Conservation (phyloP, 306 rosid genomes). For the Ammopiptanthus mongolicus region DNA sequence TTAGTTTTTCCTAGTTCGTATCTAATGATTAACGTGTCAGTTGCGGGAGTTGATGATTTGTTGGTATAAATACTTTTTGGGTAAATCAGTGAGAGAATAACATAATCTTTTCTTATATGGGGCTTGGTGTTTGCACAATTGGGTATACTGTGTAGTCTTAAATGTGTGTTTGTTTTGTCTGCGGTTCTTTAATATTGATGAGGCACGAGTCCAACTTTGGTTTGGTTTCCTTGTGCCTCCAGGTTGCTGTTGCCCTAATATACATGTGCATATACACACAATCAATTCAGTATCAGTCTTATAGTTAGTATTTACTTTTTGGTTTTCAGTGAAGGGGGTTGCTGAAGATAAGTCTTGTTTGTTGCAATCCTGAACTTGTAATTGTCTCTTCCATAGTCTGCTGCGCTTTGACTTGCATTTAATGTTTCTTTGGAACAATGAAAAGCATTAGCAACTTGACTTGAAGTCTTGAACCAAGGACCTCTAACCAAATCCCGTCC, state of each 20-base stretch:
- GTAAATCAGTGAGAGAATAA: constrained; percentile 17
- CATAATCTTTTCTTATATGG: not conserved
- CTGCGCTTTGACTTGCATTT: constrained; percentile 1
- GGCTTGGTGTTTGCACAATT: not conserved
- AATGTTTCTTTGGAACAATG: not conserved
- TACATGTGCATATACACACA: not conserved
- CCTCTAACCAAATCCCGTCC: not conserved
- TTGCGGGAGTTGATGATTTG: not conserved
- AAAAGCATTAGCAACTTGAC: not conserved
- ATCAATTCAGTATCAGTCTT: not conserved
- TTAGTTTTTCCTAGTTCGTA: not conserved
- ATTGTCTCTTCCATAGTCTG: not conserved
- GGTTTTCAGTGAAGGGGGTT: not conserved
- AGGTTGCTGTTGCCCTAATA: not conserved
- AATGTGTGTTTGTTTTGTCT: not conserved
- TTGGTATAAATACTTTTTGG: not conserved
- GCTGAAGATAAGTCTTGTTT: not conserved
- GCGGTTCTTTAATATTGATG: not conserved
- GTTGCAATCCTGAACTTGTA: not conserved
- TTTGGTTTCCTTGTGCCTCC: not conserved
- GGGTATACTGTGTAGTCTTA: not conserved
- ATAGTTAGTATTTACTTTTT: not conserved
- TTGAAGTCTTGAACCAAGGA: not conserved
- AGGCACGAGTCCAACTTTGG: not conserved
- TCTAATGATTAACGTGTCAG: too few relatives aligned